phyloP scores from a whole-genome alignment of 1,284 basidiomycete species.

The Boletus chippewaensis region DNA sequence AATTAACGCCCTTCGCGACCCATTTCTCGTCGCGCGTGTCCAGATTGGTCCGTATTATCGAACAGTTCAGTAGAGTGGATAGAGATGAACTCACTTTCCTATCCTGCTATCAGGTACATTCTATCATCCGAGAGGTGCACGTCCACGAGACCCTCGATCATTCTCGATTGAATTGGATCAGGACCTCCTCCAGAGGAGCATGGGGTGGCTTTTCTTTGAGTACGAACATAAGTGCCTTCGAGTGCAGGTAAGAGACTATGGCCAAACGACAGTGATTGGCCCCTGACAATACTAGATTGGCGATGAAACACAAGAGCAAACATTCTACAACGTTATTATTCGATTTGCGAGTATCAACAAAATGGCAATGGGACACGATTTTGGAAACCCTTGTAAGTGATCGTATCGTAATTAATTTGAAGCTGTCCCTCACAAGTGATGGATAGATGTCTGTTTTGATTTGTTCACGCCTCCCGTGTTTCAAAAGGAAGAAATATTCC shows the following conservation, averaged over 20 bases:
- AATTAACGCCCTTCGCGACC: constrained; percentile 38
- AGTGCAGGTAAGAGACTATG: constrained; percentile 39
- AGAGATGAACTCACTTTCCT: neutral
- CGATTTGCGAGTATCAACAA: constrained; percentile 52
- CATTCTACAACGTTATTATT: constrained; percentile 46
- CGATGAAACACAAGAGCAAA: constrained; percentile 45
- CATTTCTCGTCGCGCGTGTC: constrained; percentile 48
- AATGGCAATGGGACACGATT: constrained; percentile 52
- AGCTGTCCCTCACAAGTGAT: constrained; percentile 6
- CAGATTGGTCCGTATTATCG: constrained; percentile 50
- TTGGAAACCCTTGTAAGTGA: constrained; percentile 37
- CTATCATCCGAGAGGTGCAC: constrained; percentile 26
- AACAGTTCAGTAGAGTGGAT: neutral
- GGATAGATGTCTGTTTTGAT: constrained; percentile 58
- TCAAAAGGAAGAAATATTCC: constrained; percentile 52
- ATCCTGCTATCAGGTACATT: constrained; percentile 25
- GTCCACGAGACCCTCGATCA: constrained; percentile 37
- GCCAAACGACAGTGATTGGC: neutral
- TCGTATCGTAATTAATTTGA: neutral
- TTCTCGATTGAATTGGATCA: constrained; percentile 62
- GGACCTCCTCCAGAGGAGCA: constrained; percentile 38
- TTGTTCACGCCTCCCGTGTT: constrained; percentile 54
- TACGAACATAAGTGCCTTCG: constrained; percentile 61
- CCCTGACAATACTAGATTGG: constrained; percentile 41
- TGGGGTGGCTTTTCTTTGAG: constrained; percentile 51